Evolutionary conservation across 345 rosid species (phyloP), one percentile per base, ranked within the genome.

Genomic region (Garcia nutans): DNA sequence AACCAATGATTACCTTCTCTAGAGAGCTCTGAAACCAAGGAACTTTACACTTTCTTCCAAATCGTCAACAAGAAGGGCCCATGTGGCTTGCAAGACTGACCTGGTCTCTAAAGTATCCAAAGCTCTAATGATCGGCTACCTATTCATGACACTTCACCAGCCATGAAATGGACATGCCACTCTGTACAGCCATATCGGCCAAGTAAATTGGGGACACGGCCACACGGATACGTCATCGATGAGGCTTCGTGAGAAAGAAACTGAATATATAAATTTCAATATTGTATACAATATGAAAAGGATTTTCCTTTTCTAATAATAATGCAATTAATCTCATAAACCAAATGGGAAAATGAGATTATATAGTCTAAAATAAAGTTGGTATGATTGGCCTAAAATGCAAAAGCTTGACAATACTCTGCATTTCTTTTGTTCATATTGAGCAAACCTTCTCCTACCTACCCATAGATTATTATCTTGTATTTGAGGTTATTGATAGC

Each of bases 21-120:
- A 28, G 63, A 10, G 33, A 59, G 13, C 15, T 59, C 13, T 23
- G 28, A 59, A 58, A 1, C 3, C 13, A 59, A 59, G 15, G 31
- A 59, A 59, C 31, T 23, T 2, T 2, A 10, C 12, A 23, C 26
- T 59, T 10, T 10, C 33, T 59, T 59, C 28, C 13, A 23, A 22
- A 9, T 59, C 63, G 63, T 59, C 63, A 23, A 59, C 31, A 10
- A 59, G 22, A 59, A 59, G 63, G 63, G 63, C 63, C 63, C 63
- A 23, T 23, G 13, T 59, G 12, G 31, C 63, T 59, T 59, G 31
- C 26, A 59, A 59, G 33, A 59, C 28, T 22, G 13, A 2, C 63
- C 15, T 59, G 10, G 10, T 22, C 13, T 1, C 63, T 23, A 59
- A 22, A 23, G 63, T 33, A 59, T 59, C 33, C 63, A 1, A 59